These are phyloP conservation scores for Kodamaea restingae DNA, from an alignment of 805 yeast genomes.

Conservation along the genomic window DNA sequence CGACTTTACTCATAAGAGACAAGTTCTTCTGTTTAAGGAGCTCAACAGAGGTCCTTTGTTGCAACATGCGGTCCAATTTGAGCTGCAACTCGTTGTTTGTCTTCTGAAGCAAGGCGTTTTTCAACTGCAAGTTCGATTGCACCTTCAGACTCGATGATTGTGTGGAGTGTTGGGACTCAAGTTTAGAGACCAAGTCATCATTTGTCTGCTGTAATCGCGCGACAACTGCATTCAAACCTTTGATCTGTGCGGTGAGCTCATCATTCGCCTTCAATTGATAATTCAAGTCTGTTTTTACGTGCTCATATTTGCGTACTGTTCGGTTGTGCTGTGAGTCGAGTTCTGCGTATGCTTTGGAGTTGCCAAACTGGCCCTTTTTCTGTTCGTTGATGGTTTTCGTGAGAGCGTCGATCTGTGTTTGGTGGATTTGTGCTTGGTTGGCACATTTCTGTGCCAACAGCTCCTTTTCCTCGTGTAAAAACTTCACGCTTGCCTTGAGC, in stretches of 20 bases:
- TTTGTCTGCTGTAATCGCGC: conserved; percentile 27
- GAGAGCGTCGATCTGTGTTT: conserved; percentile 16
- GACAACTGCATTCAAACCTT: conserved; percentile 25
- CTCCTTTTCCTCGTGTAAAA: conserved; percentile 30
- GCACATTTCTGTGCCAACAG: conserved; percentile 28
- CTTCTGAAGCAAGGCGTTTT: conserved; percentile 41
- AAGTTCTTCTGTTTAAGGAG: conserved; percentile 54
- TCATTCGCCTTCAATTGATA: conserved; percentile 31
- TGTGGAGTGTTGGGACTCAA: conserved; percentile 20
- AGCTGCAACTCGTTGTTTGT: conserved; percentile 50
- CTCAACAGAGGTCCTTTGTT: conserved; percentile 46
- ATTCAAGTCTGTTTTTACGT: conserved; percentile 32
- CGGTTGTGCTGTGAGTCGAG: conserved; percentile 20
- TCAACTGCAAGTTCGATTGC: conserved; percentile 20
- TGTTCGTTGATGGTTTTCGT: conserved; percentile 17
- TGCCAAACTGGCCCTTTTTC: conserved; percentile 16
- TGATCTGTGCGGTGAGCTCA: conserved; percentile 37
- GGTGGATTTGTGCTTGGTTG: conserved; percentile 28
- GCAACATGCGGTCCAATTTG: conserved; percentile 47
- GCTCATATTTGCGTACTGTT: conserved; percentile 26
- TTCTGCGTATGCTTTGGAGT: conserved; percentile 13
- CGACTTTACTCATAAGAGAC: conserved; percentile 37
- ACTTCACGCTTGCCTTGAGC: conserved; percentile 36
- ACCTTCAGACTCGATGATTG: conserved; percentile 1
- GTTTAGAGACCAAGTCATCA: conserved; percentile 29